Base-by-base conservation (phyloP, 192 early-diverging fungal species). In the Dissophora globulifera region DNA sequence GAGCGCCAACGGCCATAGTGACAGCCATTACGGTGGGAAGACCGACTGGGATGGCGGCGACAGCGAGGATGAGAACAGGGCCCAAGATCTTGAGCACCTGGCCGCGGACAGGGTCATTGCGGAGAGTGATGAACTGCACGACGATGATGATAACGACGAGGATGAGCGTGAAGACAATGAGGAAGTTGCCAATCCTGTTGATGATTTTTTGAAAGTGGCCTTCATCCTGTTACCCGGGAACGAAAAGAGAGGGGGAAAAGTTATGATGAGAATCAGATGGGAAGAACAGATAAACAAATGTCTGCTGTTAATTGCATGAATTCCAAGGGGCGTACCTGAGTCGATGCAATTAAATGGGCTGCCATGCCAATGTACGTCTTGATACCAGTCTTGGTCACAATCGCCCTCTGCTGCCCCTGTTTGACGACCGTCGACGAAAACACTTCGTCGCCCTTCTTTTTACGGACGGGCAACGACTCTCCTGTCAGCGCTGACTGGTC, bases 161-260 rank as follows among this genome's bases (percentile, higher is more conserved):
- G 20, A 81, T 41, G 3, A 87, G 46, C 8, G 84, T 85, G 47
- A 91, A 81, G 38, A 90, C 47, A 52, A 93, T 84, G 22, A 93
- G 78, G 64, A 92, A 93, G 80, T 93, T 91, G 42, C 92, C 92
- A 62, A 93, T 93, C 32, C 81, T 67, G 64, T 85, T 85, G 79
- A 93, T 89, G 57, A 92, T 81, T 59, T 91, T 92, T 67, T 93
- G 92, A 70, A 93, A 93, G 66, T 93, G 90, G 6, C 92, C 92
- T 45, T 82, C 78, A 30, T 91, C 89, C 51, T 69, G 23, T 9
- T 3, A n/a, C n/a, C n/a, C n/a, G n/a, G n/a, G n/a, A n/a, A n/a
- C n/a, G n/a, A n/a, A n/a, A n/a, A n/a, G n/a, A n/a, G n/a, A n/a
- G n/a, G n/a, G n/a, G n/a, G n/a, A n/a, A n/a, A n/a, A n/a, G n/a